Evolutionary conservation across 768 basidiomycete genomes (phyloP), one percentile per base, ranked within the genome.

Genomic region (Termitomyces sp.): DNA sequence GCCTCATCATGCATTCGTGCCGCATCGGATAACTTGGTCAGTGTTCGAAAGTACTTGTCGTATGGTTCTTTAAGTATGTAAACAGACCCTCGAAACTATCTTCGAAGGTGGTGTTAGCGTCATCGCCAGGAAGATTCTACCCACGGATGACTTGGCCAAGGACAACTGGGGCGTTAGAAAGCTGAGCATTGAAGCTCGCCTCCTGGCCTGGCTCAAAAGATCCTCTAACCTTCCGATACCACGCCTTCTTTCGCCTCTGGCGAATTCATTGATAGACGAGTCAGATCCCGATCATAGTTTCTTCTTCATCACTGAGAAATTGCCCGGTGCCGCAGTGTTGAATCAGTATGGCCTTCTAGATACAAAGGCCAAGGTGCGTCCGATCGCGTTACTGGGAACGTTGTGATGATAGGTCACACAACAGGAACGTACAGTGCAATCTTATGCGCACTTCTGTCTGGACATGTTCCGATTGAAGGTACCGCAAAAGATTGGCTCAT

Each of bases 251-350:
- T 48, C 46, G 11, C n/a, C 44, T 16, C 3, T 46, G 22, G 22
- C 18, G 7, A 7, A 46, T 36, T 38, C 24, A n/a, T 13, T 8
- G 3, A 20, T 40, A 46, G 42, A 57, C 12, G 46, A 45, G 24
- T 20, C 49, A 33, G 49, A 50, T 18, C 4, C 9, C 18, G 28
- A 50, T 18, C 49, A 16, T 18, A 33, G 32, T n/a, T 57, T 57
- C 28, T 58, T 62, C 33, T 52, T 62, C 36, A 28, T 62, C 53
- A 58, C 45, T 15, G 44, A 58, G 3, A 62, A 58, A 39, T 28
- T 58, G 22, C 61, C 57, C 12, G 57, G 61, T 15, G 20, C 35
- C 7, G 18, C 33, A 15, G 16, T 62, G 11, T 38, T 62, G 11
- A 62, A 58, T 36, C 56, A 46, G 9, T 58, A 62, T 36, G 55